A percentile compares a stretch with the other conserved stretches of the same genome.
Evolutionary conservation across 768 basidiomycete genomes (phyloP).

Genomic region (Termitomyces eurrhizus): DNA sequence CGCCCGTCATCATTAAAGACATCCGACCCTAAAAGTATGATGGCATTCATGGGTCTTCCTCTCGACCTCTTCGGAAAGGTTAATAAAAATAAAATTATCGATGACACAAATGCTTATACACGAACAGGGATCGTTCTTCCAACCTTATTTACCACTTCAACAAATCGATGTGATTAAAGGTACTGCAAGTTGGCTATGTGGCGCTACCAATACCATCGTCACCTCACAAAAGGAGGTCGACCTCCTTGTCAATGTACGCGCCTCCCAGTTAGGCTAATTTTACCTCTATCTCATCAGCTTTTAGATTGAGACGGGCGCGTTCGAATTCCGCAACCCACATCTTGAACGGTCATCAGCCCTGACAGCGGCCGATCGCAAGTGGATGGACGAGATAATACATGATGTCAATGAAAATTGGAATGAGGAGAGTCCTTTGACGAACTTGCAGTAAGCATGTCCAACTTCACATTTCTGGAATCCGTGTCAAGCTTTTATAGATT

Average conservation of each 20-base stretch:
- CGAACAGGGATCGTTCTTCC: constrained; percentile 88
- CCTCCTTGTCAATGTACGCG: constrained; percentile 75
- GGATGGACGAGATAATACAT: constrained; percentile 93
- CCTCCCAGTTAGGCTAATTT: background rate
- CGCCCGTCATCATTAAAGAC: constrained; percentile 80
- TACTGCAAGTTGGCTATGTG: constrained; percentile 83
- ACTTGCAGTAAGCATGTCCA: constrained; percentile 56
- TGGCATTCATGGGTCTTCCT: constrained; percentile 91
- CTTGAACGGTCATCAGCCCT: constrained; percentile 75
- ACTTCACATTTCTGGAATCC: background rate
- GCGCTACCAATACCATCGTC: constrained; percentile 95
- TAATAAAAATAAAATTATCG: too few species aligned
- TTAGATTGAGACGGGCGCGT: constrained; percentile 79
- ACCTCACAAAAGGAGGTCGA: constrained; percentile 92
- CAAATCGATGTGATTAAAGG: constrained; percentile 86
- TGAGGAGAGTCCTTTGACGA: constrained; percentile 53
- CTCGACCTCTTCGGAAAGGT: constrained; percentile 93
- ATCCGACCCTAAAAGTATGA: constrained; percentile 86
- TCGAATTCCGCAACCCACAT: constrained; percentile 84
- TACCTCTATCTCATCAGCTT: background rate
- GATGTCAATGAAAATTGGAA: constrained; percentile 85
- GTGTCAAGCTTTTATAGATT: constrained; percentile 47
- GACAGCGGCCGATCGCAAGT: constrained; percentile 92
- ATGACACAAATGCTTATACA: background rate
- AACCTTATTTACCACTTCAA: constrained; percentile 94